Base-by-base conservation (phyloP, 306 rosid genomes). In the Quercus bicolor region DNA sequence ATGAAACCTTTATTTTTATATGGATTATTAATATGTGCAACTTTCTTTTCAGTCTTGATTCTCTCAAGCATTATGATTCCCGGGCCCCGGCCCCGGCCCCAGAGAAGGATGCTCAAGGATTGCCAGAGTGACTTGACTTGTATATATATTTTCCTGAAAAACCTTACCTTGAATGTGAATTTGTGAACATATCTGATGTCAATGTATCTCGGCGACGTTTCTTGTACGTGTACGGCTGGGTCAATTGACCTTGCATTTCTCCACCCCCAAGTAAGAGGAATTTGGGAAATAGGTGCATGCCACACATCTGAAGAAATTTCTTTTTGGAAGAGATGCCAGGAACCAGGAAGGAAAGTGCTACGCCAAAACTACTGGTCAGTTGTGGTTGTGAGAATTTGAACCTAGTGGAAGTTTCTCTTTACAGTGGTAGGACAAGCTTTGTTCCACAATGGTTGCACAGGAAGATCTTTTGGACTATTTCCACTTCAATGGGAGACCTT, bases 31-130 rank as follows among this genome's bases (percentile, higher is more conserved):
- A 52, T 75, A 78, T 31, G 57, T 56, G 56, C 78, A 45, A 78
- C 70, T 70, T 85, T 82, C 66, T 72, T 72, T 81, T 59, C 91
- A 92, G 93, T 84, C 86, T 90, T 70, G 90, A 87, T 65, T 73
- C 91, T 85, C 85, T 89, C 79, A 75, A 5, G 66, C 79, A 60
- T 64, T 45, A 40, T 78, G 87, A 65, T 83, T 80, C 85, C 40
- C 45, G 3, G 2, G 45, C 85, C 57, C 86, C 84, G 1, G 72
- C 85, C 40, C 45, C 11, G 0, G 45, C 85, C 57, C 86, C 84
- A 3, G 72, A 52, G 62, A 70, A 69, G 37, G 77, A 70, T 70
- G 56, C 9, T 84, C 56, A 80, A 70, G 56, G 8, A 33, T 28
- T 21, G 45, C 61, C 77, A 37, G 73, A 72, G 57, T 76, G 81